Evolutionary conservation across 441 rosid species (phyloP), one percentile per base, ranked within the genome.

Genomic region (Populus hybrid): DNA sequence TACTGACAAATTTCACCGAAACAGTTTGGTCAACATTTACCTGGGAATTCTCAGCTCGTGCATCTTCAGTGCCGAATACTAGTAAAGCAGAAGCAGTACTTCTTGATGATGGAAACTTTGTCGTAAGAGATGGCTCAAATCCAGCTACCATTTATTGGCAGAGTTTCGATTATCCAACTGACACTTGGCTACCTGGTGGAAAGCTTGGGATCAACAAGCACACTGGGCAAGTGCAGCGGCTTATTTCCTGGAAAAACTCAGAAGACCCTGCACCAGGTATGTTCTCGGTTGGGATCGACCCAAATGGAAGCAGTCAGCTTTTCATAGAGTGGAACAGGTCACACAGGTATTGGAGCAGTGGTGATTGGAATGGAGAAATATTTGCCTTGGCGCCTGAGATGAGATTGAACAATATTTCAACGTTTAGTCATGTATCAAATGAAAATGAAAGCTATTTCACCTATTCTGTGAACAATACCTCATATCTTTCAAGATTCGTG

Each of bases 81-180:
- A 14, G 18, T 4, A 46, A 10, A 10, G 40, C 34, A 28, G 40
- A 34, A 32, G 71, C 71, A 30, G 42, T 68, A 0, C 24, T 68
- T 32, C n/a, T 14, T 26, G 71, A 68, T 34, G 12, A 68, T 3
- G 71, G 71, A 7, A 68, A 68, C 35, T 30, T 68, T 68, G 42
- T 34, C 40, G 0, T 68, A 30, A 68, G 18, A 68, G 71, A 30
- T 34, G 71, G 42, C n/a, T 68, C 46, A 16, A 68, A 30, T 35
- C 18, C 40, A 23, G 0, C 69, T 10, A 6, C 16, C 40, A 30
- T 68, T 34, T 18, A 14, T 3, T 68, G 71, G 71, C 46, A 68
- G 71, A 68, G 71, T 18, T 68, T 68, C 11, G 71, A 68, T 68
- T 30, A 68, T 68, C 40, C 71, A 68, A 32, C 71, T 16, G 23